These are phyloP conservation scores for Chamaecrista fasciculata DNA, from an alignment of 306 rosid genomes.

Conservation along the genomic window DNA sequence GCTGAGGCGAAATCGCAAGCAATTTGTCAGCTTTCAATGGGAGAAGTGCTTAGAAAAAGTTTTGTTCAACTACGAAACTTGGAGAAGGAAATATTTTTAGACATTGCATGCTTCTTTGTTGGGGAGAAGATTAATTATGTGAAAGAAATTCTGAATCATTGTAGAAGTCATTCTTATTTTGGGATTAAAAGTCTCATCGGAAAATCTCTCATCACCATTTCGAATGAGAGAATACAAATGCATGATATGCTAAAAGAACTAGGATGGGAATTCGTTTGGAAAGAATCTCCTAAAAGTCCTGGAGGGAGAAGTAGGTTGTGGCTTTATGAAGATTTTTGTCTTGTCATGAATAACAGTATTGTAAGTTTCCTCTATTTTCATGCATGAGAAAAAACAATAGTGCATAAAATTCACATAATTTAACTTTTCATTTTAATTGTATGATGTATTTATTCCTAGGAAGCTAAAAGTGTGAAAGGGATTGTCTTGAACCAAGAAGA, in stretches of 20 bases:
- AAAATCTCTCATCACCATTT: constrained; percentile 6
- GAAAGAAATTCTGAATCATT: background rate
- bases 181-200: constrained; percentile 25
- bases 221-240: fast-evolving
- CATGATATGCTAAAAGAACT: background rate
- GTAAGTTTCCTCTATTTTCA: background rate
- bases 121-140: fast-evolving
- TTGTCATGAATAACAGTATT: background rate
- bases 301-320: constrained; percentile 27
- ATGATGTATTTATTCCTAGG: background rate
- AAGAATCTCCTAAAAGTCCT: background rate
- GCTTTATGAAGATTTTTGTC: background rate
- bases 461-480: background rate
- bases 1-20: background rate
- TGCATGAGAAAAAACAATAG: background rate
- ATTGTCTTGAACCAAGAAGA: background rate
- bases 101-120: constrained; percentile 15
- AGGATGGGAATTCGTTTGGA: background rate
- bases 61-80: background rate
- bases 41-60: background rate
- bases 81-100: constrained; percentile 27
- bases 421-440: no score
- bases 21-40: background rate
- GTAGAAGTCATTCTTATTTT: constrained; percentile 3
- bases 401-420: background rate